Conservation (phyloP, 164 flowering plant species). For the grape (Vitis vinifera) region ASM3070453v1 NC_081812.1:14486001-14486500, state of each 20-base stretch:
- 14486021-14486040: no score
- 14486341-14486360: background rate
- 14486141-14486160: slow-evolving; percentile 76
- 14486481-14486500: no score
- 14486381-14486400: no score
- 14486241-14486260: slow-evolving; percentile 71
- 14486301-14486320: slow-evolving; percentile 79
- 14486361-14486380: background rate
- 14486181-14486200: slow-evolving; percentile 77
- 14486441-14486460: no score
- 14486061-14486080: background rate
- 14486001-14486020: no score
- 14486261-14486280: slow-evolving; percentile 75
- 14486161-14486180: slow-evolving; percentile 72
- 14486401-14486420: no score
- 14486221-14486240: slow-evolving; percentile 75
- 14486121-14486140: slow-evolving; percentile 82
- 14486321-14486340: slow-evolving; percentile 76
- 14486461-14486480: no score
- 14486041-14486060: background rate
- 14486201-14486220: slow-evolving; percentile 75
- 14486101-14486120: background rate
- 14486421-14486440: no score
- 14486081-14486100: background rate
- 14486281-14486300: slow-evolving; percentile 89